Base-by-base conservation (phyloP, 768 basidiomycete species). In the Fibroporia radiculosa region DNA sequence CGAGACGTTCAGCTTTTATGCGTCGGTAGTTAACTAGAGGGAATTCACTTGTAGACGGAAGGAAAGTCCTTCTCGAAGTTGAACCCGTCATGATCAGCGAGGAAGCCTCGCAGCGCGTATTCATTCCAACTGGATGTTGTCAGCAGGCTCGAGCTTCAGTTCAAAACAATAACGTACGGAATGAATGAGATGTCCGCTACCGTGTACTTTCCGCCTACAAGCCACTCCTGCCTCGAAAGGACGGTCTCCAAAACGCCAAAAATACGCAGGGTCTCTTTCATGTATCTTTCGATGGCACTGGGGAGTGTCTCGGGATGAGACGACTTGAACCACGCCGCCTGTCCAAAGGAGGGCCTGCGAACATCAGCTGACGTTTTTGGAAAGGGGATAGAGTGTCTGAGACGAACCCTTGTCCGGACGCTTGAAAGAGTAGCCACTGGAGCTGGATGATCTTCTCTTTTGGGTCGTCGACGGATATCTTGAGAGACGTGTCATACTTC, bases 401-500 rank as follows among this genome's bases (percentile, higher is more conserved):
- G 13, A 35, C 53, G 12, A n/a, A 57, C 54, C 59, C 61, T 39
- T 62, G 59, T 1, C 61, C 61, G 6, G 59, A 60, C 13, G 51
- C 44, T 25, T 62, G 61, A 55, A 71, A 74, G 58, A 69, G 68
- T 40, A 73, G 67, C 72, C 69, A 73, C 53, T 66, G 68, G 12
- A 65, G 44, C 33, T 51, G 41, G 8, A 12, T 16, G 44, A 26
- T 42, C 43, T 54, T 50, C 8, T 55, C 56, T 13, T 47, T 44
- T 5, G n/a, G 22, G 35, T 40, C 44, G 1, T 40, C 20, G 16
- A 54, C 47, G 24, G 52, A 51, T 20, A 60, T 42, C 59, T 66
- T 68, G 58, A 59, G 52, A 25, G 70, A 67, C 14, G 45, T 55
- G 55, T 76, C 74, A 50, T 73, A 74, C 43, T 62, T 58, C 47